Base-by-base conservation (phyloP, 2,329 filamentous ascomycete species). In the Zymoseptoria crescenta region DNA sequence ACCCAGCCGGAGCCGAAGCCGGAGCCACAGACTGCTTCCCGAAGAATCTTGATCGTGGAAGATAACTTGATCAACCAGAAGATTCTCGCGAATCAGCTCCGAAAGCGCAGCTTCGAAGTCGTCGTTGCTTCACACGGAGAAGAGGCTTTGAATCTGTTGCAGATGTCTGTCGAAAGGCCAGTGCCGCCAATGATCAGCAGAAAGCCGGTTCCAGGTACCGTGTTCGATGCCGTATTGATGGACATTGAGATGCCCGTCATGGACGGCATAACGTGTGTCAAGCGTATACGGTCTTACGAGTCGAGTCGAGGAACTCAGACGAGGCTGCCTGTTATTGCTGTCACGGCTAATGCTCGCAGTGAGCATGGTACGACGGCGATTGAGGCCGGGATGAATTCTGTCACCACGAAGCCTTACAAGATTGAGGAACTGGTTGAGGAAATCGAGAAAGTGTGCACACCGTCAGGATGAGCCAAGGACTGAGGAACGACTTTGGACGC, bases 241-340 rank as follows among this genome's bases (percentile, higher is more conserved):
- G 69, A 71, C 53, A 62, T 70, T 20, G 69, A 71, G 58, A 71
- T 71, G 69, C 69, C 69, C 2, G 62, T 69, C n/a, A 68, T 68
- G 61, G 64, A 70, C 49, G 69, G 69, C 8, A 52, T 69, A 4
- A 65, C 62, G 3, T 70, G 68, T 49, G 59, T 65, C 3, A 54
- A 62, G 10, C 56, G 56, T 16, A 70, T 71, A 50, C 57, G 69
- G n/a, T 62, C 65, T n/a, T 59, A 65, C 53, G 64, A 71, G 54
- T 27, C 54, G 8, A 61, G 61, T 6, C 51, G 52, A 58, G 19
- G 55, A 56, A 20, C 59, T 62, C 49, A 7, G n/a, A 30, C 54
- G 1, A 63, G 64, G 52, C 59, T 71, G 2, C 66, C 66, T 1
- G 62, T 71, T 24, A 66, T 70, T 27, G 68, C 69, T 5, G 67